These are phyloP conservation scores for Colletotrichum phormii DNA, from an alignment of 2,329 filamentous ascomycete species.

Conservation along the genomic window DNA sequence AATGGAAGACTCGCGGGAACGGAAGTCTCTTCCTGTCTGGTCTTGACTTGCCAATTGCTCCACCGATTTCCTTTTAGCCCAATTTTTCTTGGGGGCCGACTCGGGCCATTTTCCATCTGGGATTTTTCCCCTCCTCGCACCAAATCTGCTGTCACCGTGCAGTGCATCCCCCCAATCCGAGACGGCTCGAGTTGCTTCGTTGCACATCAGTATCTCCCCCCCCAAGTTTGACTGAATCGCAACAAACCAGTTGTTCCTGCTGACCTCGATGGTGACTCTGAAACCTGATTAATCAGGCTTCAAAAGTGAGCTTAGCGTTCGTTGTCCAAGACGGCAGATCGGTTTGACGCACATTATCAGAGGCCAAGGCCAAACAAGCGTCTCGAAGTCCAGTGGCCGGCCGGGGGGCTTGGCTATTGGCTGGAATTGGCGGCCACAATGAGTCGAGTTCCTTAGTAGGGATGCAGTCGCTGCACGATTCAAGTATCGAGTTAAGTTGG, in stretches of 20 bases:
- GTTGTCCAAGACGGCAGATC: neutral
- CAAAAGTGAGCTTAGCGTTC: neutral
- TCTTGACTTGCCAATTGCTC: constrained; percentile 20
- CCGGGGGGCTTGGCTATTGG: constrained; percentile 21
- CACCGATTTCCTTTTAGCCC: constrained; percentile 23
- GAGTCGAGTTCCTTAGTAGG: constrained; percentile 25
- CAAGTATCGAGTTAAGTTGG: constrained; percentile 28
- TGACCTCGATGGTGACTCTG: neutral
- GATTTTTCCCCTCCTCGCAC: neutral
- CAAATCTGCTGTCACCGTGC: neutral
- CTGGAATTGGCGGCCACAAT: neutral
- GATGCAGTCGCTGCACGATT: constrained; percentile 34
- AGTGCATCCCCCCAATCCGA: constrained; percentile 4
- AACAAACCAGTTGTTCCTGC: neutral
- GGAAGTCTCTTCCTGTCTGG: constrained; percentile 32
- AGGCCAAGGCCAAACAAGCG: constrained; percentile 15
- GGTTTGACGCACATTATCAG: neutral
- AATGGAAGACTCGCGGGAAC: constrained; percentile 19
- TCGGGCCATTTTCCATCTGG: constrained; percentile 27
- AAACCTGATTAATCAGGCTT: constrained; percentile 20
- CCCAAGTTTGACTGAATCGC: constrained; percentile 19
- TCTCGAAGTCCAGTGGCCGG: constrained; percentile 15
- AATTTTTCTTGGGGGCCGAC: constrained; percentile 22
- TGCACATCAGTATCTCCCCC: constrained; percentile 9
- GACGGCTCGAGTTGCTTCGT: constrained; percentile 13